phyloP scores from a whole-genome alignment of 2,329 filamentous ascomycete genomes.

The Fusarium sp. region DNA sequence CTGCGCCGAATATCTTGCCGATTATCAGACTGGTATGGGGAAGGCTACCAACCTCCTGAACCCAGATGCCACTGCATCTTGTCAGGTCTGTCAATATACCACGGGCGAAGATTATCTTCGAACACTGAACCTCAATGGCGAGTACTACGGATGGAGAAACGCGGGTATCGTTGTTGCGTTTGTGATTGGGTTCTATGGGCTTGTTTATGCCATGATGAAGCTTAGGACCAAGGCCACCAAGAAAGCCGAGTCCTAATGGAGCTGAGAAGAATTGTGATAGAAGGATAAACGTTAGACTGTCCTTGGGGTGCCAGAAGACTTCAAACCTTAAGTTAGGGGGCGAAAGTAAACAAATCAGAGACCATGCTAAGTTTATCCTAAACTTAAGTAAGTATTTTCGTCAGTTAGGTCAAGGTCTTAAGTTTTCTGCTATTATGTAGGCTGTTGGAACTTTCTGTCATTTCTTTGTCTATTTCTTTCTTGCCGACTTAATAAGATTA shows the following conservation, averaged over 20 bases:
- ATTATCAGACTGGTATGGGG: conserved; percentile 56
- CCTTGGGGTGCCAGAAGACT: too few relatives aligned
- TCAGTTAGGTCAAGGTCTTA: too few relatives aligned
- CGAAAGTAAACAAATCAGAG: too few relatives aligned
- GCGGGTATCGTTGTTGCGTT: conserved; percentile 70
- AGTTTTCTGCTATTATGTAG: too few relatives aligned
- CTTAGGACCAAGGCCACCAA: conserved; percentile 62
- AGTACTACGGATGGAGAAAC: conserved; percentile 76
- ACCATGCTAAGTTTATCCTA: too few relatives aligned
- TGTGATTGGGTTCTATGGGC: conserved; percentile 63
- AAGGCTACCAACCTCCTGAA: conserved; percentile 67
- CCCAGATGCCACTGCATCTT: conserved; percentile 65
- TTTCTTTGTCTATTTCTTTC: too few relatives aligned
- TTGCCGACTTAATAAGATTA: neutral
- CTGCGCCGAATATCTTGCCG: conserved; percentile 68
- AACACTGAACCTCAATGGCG: conserved; percentile 69
- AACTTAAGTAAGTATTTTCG: too few relatives aligned
- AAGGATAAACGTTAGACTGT: neutral
- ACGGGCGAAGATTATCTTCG: conserved; percentile 69
- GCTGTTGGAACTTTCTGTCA: too few relatives aligned
- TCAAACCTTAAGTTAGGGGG: too few relatives aligned
- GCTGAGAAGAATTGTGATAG: neutral
- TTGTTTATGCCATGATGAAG: conserved; percentile 62
- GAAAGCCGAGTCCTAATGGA: conserved; percentile 53
- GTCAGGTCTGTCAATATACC: conserved; percentile 71